phyloP scores from a whole-genome alignment of 2,329 filamentous ascomycete genomes.

The Colletotrichum horii region DNA sequence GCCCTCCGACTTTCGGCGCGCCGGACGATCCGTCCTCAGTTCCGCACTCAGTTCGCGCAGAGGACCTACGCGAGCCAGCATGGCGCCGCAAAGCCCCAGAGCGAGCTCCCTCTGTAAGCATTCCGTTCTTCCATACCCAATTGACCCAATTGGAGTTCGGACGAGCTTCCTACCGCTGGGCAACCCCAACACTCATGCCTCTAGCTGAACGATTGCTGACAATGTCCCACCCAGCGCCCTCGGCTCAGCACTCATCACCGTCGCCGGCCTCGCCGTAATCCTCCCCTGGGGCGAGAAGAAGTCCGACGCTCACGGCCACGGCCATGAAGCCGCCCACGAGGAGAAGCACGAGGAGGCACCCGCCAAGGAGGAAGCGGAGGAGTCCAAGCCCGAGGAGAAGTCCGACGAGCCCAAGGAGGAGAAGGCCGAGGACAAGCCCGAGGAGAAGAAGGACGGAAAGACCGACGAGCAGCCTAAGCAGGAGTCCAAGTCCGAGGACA shows the following conservation, averaged over 20 bases:
- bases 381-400: conserved; percentile 30
- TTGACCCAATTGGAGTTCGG: background rate
- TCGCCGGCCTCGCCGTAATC: conserved; percentile 14
- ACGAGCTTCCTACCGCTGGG: background rate
- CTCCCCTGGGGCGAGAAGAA: conserved; percentile 4
- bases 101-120: conserved; percentile 16
- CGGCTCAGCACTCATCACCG: conserved; percentile 1
- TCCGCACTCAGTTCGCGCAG: conserved; percentile 8
- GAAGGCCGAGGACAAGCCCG: conserved; percentile 20
- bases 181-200: background rate
- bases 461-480: conserved; percentile 23
- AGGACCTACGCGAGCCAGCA: conserved; percentile 21
- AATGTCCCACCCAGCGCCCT: background rate
- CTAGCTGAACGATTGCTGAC: background rate
- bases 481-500: conserved; percentile 21
- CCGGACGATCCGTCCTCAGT: conserved; percentile 16
- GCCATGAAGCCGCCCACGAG: conserved; percentile 4
- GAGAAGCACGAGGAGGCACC: conserved; percentile 8
- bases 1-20: conserved; percentile 18
- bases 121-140: background rate
- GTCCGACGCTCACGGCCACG: conserved; percentile 5
- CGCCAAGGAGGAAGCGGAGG: conserved; percentile 28
- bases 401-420: conserved; percentile 6
- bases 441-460: conserved; percentile 17
- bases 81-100: conserved; percentile 15